Percentiles rank a stretch among this genome's conserved stretches.
Evolutionary conservation across 192 early-diverging fungal genomes (phyloP).

Genomic region (Haplosporangium gracile): DNA sequence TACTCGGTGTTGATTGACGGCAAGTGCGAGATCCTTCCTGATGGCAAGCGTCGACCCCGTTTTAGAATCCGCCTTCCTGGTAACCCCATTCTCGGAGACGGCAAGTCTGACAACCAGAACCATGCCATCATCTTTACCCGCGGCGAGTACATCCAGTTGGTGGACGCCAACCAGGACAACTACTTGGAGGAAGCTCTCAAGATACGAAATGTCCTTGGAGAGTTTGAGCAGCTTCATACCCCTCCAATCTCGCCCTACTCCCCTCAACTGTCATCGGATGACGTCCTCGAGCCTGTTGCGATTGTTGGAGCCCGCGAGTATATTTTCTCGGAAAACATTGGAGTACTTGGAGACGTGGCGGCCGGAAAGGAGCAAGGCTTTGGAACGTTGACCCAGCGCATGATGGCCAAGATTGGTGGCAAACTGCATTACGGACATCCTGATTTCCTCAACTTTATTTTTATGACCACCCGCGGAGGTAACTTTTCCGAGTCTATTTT

Average conservation of each 20-base stretch:
- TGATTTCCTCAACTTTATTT: slow-evolving; percentile 90
- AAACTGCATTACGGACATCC: slow-evolving; percentile 92
- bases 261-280: slow-evolving; percentile 64
- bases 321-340: slow-evolving; percentile 89
- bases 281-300: slow-evolving; percentile 76
- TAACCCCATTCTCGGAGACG: slow-evolving; percentile 91
- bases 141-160: slow-evolving; percentile 88
- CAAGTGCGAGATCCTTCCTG: slow-evolving; percentile 71
- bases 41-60: slow-evolving; percentile 82
- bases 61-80: slow-evolving; percentile 85
- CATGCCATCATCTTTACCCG: slow-evolving; percentile 87
- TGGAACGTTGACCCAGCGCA: slow-evolving; percentile 87
- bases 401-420: slow-evolving; percentile 87
- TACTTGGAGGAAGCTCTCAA: slow-evolving; percentile 93
- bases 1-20: slow-evolving; percentile 85
- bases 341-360: slow-evolving; percentile 88
- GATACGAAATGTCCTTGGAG: slow-evolving; percentile 86
- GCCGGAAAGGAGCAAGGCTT: slow-evolving; percentile 92
- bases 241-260: slow-evolving; percentile 78
- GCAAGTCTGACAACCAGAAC: slow-evolving; percentile 94
- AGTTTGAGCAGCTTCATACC: slow-evolving; percentile 84
- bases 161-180: slow-evolving; percentile 95
- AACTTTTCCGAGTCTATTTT: not conserved
- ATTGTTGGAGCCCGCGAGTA: slow-evolving; percentile 91
- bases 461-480: slow-evolving; percentile 88